Evolutionary conservation across 148 eudicot genomes (phyloP).

Genomic region (Rhododendron simsii): DNA sequence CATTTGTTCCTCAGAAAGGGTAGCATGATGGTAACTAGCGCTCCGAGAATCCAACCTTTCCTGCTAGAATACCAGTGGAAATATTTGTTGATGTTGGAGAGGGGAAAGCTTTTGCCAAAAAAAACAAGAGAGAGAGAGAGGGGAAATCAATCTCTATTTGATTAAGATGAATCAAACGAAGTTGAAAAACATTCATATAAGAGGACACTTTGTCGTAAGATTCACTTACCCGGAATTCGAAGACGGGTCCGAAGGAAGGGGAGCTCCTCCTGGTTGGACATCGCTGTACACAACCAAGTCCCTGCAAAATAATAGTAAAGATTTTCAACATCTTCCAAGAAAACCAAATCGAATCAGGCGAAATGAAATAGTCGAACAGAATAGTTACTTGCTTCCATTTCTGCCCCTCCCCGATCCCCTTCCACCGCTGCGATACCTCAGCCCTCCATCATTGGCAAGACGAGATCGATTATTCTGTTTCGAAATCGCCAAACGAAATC

Average conservation of each 20-base stretch:
- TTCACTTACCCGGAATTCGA: background rate
- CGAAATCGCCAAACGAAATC: background rate
- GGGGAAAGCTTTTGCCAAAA: background rate
- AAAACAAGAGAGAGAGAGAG: background rate
- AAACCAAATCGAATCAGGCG: background rate
- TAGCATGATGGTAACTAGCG: slow-evolving; percentile 13
- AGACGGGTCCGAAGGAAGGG: slow-evolving; percentile 4
- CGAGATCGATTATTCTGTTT: background rate
- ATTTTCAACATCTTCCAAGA: background rate
- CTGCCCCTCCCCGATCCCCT: background rate
- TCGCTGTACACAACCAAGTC: slow-evolving; percentile 5
- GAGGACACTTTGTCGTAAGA: background rate
- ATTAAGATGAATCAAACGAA: too few species aligned
- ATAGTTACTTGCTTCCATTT: background rate
- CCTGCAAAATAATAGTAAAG: background rate
- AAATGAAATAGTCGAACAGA: background rate
- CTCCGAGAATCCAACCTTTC: slow-evolving; percentile 25
- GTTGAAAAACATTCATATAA: too few species aligned
- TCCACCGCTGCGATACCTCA: background rate
- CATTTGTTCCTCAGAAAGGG: slow-evolving; percentile 22
- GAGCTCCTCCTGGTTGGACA: slow-evolving; percentile 4
- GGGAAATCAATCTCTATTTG: background rate
- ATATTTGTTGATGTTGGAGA: background rate
- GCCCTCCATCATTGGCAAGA: background rate
- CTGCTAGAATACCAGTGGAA: slow-evolving; percentile 7